Base-by-base conservation (phyloP, 148 eudicot species). In the Camellia granthamiana region DNA sequence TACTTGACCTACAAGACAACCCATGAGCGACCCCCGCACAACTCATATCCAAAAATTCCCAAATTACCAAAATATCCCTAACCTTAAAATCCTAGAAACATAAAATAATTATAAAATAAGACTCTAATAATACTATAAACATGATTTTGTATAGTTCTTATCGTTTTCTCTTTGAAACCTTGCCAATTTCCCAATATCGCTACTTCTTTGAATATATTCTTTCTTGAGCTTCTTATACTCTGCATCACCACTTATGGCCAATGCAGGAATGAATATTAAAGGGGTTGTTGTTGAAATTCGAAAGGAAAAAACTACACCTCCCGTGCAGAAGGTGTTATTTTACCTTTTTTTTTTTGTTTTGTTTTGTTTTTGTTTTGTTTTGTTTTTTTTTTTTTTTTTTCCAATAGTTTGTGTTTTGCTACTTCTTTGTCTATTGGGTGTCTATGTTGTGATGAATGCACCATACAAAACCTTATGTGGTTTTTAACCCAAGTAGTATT, bases 211-310 rank as follows among this genome's bases (percentile, higher is more conserved):
- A 16, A 21, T 63, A 73, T 60, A 82, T 85, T 73, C 79, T 81
- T 77, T 83, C 86, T 80, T 30, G 38, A 30, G 38, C 38, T 30
- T 30, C 38, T 30, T 30, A 30, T 30, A 30, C 38, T 30, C 1
- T 30, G 38, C 38, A 30, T 30, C 38, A 82, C 78, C 78, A 75
- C 77, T 87, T 63, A 30, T 90, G 77, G 63, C 16, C 78, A 83
- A 88, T 92, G 97, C 97, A 95, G 99, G 99, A 76, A 95, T 95
- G 97, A 98, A 95, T 92, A 91, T 95, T 80, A 95, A 95, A 87
- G 95, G 98, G 64, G 97, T 94, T 85, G 97, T 84, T 84, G 94
- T 97, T 75, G 98, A 92, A 84, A 86, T 94, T 84, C 91, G 80
- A 73, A 92, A 92, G 88, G 97, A 94, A 84, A 92, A 90, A 88